phyloP scores from a whole-genome alignment of 2,329 filamentous ascomycete species.

The Xylaria sp. region DNA sequence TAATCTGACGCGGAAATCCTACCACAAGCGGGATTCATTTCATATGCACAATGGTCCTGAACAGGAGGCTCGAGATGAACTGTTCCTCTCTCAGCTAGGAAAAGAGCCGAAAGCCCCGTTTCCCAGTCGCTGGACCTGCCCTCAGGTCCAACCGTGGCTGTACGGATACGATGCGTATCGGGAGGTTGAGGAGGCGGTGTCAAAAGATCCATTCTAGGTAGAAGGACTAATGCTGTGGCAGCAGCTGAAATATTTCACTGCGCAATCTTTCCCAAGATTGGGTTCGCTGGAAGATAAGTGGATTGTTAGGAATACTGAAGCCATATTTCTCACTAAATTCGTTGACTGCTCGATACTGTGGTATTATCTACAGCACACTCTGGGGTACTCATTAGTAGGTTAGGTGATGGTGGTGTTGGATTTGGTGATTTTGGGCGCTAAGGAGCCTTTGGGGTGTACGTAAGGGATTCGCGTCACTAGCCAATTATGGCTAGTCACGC shows the following conservation, averaged over 20 bases:
- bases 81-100: slow-evolving; percentile 67
- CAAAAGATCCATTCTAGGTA: slow-evolving; percentile 39
- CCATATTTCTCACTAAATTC: no score
- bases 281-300: no score
- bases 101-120: slow-evolving; percentile 64
- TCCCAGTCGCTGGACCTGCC: slow-evolving; percentile 73
- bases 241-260: background rate
- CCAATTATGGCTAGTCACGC: no score
- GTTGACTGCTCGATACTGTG: no score
- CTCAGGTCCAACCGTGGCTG: slow-evolving; percentile 70
- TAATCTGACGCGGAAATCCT: background rate
- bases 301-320: no score
- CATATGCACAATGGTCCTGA: slow-evolving; percentile 66
- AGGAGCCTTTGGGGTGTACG: no score
- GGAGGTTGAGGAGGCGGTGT: slow-evolving; percentile 59
- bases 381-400: no score
- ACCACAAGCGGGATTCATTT: slow-evolving; percentile 59
- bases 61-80: slow-evolving; percentile 66
- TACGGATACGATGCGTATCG: slow-evolving; percentile 71
- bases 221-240: background rate
- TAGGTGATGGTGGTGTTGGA: no score
- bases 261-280: background rate
- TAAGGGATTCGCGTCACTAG: no score
- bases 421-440: no score
- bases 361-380: no score